A percentile compares a stretch with the other conserved stretches of the same genome.
Evolutionary conservation across 768 basidiomycete species (phyloP).

Genomic region (Phlebiopsis flavidoalba): DNA sequence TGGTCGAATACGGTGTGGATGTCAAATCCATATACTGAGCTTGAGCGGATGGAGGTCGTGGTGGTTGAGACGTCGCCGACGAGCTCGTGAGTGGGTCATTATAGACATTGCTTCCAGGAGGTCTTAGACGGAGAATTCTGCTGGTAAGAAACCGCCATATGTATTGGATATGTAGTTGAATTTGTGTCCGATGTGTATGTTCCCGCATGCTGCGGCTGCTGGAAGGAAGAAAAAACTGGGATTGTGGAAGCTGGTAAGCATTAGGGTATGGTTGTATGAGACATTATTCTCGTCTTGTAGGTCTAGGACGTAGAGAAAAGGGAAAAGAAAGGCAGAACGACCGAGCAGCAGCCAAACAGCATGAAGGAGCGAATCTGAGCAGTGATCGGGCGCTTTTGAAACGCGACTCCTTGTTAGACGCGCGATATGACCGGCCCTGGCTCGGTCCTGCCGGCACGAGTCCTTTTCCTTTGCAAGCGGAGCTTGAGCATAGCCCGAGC

Average conservation of each 20-base stretch:
- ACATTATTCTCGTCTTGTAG: not conserved
- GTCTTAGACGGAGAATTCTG: not conserved
- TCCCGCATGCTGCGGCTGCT: slow-evolving; percentile 5
- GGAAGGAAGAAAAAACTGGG: not conserved
- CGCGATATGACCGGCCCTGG: not conserved
- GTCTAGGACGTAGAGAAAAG: not conserved
- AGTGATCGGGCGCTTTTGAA: not conserved
- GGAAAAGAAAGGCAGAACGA: not conserved
- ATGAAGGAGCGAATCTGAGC: not conserved
- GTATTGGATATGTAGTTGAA: not conserved
- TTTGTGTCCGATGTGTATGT: not conserved
- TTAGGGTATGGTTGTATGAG: slow-evolving; percentile 10
- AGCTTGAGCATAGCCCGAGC: no score
- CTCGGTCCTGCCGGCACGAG: no score
- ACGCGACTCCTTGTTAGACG: not conserved
- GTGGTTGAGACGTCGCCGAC: not conserved
- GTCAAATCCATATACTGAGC: not conserved
- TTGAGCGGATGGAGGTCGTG: not conserved
- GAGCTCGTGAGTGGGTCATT: not conserved
- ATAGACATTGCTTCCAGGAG: not conserved
- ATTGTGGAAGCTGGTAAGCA: not conserved
- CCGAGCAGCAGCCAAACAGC: slow-evolving; percentile 1
- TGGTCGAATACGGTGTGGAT: not conserved
- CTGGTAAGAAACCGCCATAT: not conserved
- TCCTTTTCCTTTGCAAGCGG: no score